Evolutionary conservation across 306 rosid genomes (phyloP), one percentile per base, ranked within the genome.

Genomic region (Inga laurina): DNA sequence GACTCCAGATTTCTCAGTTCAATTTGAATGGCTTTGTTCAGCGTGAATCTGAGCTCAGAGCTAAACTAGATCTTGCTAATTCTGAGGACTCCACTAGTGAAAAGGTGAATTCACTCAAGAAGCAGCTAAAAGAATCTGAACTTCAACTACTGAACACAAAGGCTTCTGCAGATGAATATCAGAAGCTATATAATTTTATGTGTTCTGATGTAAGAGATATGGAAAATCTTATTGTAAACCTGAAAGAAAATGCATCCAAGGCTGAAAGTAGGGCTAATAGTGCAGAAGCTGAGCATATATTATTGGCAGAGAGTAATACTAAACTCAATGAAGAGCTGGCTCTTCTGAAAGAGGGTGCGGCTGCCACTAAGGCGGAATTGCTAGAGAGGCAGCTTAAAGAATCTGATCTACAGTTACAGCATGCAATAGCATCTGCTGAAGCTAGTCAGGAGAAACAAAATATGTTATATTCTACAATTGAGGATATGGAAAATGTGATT

Each of bases 361-460:
- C 30, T n/a, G 65, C 65, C 65, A 45, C 67, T 34, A 88, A 41
- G 76, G 88, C 82, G 72, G 91, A 86, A 65, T 88, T 72, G 12
- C 94, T 92, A 74, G 89, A 87, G 89, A 89, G 79, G 85, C 84
- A 84, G 87, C 84, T 96, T 46, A 84, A 74, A 85, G 94, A 92
- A 84, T 84, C 90, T 18, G 88, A 91, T 78, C 77, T 84, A 13
- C 88, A 1, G 79, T 88, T 90, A 79, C 97, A 88, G 89, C 86
- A 89, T 83, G 99, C 97, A 15, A 81, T 83, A 75, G 97, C 98
- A 48, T 87, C 97, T 86, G 92, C 91, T 76, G 97, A 91, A 88
- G 99, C 99, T 82, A 85, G 90, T 86, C 89, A 89, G 80, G 97
- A 94, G 88, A 96, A 94, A 84, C 97, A 90, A 81, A 86, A 49